A percentile compares a stretch with the other conserved stretches of the same genome.
These are phyloP conservation scores for Pseudogymnoascus sp. DNA, from an alignment of 2,329 filamentous ascomycete species.

Conservation along the genomic window DNA sequence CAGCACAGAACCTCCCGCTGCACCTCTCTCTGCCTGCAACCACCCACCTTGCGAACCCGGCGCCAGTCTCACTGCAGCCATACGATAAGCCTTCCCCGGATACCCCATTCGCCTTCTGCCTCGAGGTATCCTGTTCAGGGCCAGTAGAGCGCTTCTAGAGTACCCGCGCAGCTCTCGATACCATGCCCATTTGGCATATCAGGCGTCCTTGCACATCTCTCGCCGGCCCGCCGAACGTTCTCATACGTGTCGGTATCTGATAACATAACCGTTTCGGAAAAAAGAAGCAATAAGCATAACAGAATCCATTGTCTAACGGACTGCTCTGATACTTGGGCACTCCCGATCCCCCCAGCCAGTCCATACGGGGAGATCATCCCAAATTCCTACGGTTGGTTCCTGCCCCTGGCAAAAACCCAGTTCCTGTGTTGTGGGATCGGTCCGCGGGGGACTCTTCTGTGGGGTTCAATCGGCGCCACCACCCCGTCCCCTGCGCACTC, in stretches of 20 bases:
- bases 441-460: slow-evolving; percentile 6
- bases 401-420: background rate
- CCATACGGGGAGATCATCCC: background rate
- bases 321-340: background rate
- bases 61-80: slow-evolving; percentile 2
- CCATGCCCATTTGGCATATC: slow-evolving; percentile 7
- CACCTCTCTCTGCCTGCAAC: background rate
- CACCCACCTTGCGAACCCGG: background rate
- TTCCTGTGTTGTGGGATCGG: background rate
- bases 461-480: background rate
- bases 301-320: background rate
- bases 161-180: slow-evolving; percentile 3
- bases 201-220: background rate
- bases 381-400: slow-evolving; percentile 2
- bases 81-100: slow-evolving; percentile 1
- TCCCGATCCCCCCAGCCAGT: background rate
- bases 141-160: slow-evolving; percentile 7
- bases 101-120: slow-evolving; percentile 7
- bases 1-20: background rate
- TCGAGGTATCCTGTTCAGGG: slow-evolving; percentile 5
- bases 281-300: slow-evolving; percentile 4
- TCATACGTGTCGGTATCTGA: slow-evolving; percentile 2
- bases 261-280: background rate
- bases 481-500: slow-evolving; percentile 6
- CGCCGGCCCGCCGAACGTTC: slow-evolving; percentile 3